Evolutionary conservation across 306 rosid species (phyloP), one percentile per base, ranked within the genome.

Genomic region (Medicago lupulina): DNA sequence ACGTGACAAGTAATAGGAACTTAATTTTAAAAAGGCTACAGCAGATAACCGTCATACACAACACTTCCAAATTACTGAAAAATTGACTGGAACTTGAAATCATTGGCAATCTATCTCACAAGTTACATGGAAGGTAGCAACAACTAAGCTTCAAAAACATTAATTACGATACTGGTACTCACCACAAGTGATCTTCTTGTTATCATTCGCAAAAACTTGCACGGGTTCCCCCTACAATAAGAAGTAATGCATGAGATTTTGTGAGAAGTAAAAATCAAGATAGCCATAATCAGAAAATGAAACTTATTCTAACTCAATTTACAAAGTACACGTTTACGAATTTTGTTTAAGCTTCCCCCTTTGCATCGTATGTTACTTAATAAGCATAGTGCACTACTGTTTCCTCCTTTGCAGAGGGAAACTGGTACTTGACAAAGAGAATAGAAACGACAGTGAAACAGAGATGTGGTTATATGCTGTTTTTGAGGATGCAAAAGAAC

Each of bases 141-240:
- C 61, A 46, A 49, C 57, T 18, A 43, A 73, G 62, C 39, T 46
- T 74, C 63, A 19, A 44, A 78, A 67, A 44, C 57, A 74, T 73
- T 16, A 71, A 77, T 49, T 65, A 21, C 15, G 34, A 65, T 23
- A 77, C 28, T 73, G 39, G 49, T 65, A 86, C 97, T 84, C 77
- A 94, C 98, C 98, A 81, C 93, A 92, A 75, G 77, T 65, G 40
- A 94, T 92, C 87, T 90, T 94, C 83, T 77, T 84, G 78, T 67
- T 81, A 34, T 86, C 95, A 80, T 94, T 94, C 21, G 96, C 93
- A 79, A 88, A 92, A 78, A 94, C 96, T 80, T 80, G 92, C 72
- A 88, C 97, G 84, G 91, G 96, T 82, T 92, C 98, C 65, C 98
- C 98, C 98, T 94, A 84, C 79, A 84, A 75, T 74, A 51, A 80